Evolutionary conservation across 2,329 filamentous ascomycete species (phyloP).

Genomic region (Elsinoe arachidis): DNA sequence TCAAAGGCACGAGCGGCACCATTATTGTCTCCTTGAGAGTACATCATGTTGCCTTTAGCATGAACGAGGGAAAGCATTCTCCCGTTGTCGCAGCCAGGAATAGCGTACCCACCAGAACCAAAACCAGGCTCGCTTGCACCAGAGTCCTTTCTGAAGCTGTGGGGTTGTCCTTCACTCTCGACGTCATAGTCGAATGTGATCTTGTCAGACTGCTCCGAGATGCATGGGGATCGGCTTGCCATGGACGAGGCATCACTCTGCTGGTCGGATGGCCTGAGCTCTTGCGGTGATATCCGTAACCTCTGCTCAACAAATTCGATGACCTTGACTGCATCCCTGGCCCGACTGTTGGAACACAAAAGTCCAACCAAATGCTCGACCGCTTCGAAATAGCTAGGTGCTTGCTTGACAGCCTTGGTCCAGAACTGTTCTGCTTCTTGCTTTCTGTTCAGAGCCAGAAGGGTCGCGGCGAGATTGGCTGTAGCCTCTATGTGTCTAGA

Average conservation of each 20-base stretch:
- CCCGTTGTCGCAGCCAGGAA: slow-evolving; percentile 81
- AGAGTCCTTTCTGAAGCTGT: slow-evolving; percentile 19
- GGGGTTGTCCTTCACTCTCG: slow-evolving; percentile 28
- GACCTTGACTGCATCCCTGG: slow-evolving; percentile 74
- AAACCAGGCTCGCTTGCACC: slow-evolving; percentile 47
- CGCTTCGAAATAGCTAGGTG: slow-evolving; percentile 86
- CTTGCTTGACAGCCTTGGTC: slow-evolving; percentile 71
- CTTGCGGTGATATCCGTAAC: slow-evolving; percentile 40
- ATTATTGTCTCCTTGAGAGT: slow-evolving; percentile 73
- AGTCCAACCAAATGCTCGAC: slow-evolving; percentile 89
- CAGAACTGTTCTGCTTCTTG: slow-evolving; percentile 81
- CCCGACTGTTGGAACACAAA: slow-evolving; percentile 71
- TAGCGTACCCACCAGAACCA: slow-evolving; percentile 72
- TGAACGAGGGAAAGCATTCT: slow-evolving; percentile 89
- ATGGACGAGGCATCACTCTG: slow-evolving; percentile 51
- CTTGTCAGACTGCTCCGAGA: slow-evolving; percentile 49
- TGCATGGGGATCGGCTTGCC: slow-evolving; percentile 44
- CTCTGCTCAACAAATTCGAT: slow-evolving; percentile 77
- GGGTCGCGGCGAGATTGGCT: slow-evolving; percentile 83
- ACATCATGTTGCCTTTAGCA: slow-evolving; percentile 97
- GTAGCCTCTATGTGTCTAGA: slow-evolving; percentile 79
- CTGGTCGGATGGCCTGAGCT: slow-evolving; percentile 39
- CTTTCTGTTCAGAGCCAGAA: slow-evolving; percentile 73
- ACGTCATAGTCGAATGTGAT: slow-evolving; percentile 49
- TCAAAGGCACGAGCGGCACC: slow-evolving; percentile 84